A percentile compares a stretch with the other conserved stretches of the same genome.
Evolutionary conservation across 768 basidiomycete genomes (phyloP).

Genomic region (Tremella mesenterica): DNA sequence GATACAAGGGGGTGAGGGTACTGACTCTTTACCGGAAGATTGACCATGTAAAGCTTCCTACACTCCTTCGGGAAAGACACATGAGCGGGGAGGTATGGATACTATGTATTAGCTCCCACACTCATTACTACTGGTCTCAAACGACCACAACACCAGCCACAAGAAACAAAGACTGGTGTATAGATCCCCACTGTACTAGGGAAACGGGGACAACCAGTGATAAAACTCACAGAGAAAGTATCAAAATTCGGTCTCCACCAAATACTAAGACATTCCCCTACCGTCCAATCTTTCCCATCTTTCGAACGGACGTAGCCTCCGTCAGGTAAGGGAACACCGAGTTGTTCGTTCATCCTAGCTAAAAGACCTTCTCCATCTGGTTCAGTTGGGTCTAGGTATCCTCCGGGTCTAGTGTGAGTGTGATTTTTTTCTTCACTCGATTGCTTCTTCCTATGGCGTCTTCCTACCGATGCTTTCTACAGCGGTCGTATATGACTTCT

Average conservation of each 20-base stretch:
- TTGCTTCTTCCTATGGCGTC: too few species aligned
- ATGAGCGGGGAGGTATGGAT: constrained; percentile 88
- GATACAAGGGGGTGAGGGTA: too few species aligned
- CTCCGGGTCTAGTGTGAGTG: constrained; percentile 67
- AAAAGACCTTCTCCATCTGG: constrained; percentile 86
- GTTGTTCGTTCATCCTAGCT: constrained; percentile 74
- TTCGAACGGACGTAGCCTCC: constrained; percentile 49
- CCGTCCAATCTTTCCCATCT: constrained; percentile 86
- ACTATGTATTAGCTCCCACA: constrained; percentile 51
- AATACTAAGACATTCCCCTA: constrained; percentile 89
- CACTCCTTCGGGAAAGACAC: constrained; percentile 97
- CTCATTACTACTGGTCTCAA: not conserved
- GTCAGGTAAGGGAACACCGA: constrained; percentile 59
- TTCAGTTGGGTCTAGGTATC: constrained; percentile 94
- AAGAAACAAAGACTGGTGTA: too few species aligned
- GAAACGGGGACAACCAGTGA: not conserved
- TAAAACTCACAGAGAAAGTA: constrained; percentile 82
- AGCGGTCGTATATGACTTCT: not conserved
- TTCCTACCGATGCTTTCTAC: too few species aligned
- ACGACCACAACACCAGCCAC: not conserved
- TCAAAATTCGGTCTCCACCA: constrained; percentile 99
- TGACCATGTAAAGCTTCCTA: constrained; percentile 89
- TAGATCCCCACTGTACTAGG: not conserved
- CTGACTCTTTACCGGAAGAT: constrained; percentile 89
- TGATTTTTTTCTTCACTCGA: too few species aligned